Evolutionary conservation across 345 rosid genomes (phyloP).

Genomic region (Ceriops tagal): DNA sequence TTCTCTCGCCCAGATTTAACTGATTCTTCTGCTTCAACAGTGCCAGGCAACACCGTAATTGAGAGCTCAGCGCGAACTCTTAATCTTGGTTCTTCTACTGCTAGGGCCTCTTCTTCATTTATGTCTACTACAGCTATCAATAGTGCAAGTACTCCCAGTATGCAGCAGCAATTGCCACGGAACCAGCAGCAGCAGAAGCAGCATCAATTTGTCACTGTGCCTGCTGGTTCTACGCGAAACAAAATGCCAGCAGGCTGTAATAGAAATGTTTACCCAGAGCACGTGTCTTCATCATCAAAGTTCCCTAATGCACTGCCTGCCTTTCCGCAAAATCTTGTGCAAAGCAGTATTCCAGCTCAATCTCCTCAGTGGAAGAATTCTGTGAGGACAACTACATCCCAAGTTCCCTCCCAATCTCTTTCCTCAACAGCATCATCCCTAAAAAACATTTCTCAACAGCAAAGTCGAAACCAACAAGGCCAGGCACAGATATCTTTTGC

Average conservation of each 20-base stretch:
- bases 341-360: constrained; percentile 56
- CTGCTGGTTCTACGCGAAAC: constrained; percentile 56
- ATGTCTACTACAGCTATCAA: constrained; percentile 35
- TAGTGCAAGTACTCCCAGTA: constrained; percentile 28
- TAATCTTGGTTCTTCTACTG: constrained; percentile 52
- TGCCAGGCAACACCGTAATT: constrained; percentile 55
- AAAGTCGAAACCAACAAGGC: constrained; percentile 59
- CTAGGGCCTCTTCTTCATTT: constrained; percentile 48
- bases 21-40: constrained; percentile 51
- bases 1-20: constrained; percentile 63
- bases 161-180: constrained; percentile 49
- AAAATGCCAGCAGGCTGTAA: constrained; percentile 59
- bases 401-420: constrained; percentile 51
- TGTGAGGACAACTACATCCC: constrained; percentile 48
- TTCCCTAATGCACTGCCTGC: constrained; percentile 52
- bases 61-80: constrained; percentile 69
- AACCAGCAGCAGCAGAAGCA: constrained; percentile 55
- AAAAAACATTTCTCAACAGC: constrained; percentile 64
- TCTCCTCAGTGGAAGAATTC: constrained; percentile 90
- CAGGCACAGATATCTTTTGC: constrained; percentile 78
- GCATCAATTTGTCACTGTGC: constrained; percentile 52
- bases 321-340: constrained; percentile 73
- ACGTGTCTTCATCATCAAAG: constrained; percentile 49
- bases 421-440: constrained; percentile 52
- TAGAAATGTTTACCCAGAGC: constrained; percentile 64